Conservation (phyloP, 805 yeast species). For the Wickerhamiella sergipiensis region DNA sequence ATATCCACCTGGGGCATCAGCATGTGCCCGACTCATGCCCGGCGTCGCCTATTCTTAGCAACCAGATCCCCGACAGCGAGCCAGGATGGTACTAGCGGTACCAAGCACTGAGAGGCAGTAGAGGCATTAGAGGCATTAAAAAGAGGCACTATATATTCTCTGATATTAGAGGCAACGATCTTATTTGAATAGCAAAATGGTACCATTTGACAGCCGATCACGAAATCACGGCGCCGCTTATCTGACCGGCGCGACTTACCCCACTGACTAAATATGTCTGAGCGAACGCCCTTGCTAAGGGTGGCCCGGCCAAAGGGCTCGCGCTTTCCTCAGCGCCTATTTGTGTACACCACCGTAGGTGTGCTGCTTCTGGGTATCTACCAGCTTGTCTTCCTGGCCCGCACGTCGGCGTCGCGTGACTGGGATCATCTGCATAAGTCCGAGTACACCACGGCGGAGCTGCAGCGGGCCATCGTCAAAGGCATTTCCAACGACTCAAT, state of each 20-base stretch:
- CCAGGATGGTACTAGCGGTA: neutral
- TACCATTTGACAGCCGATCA: neutral
- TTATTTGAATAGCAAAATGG: too few relatives aligned
- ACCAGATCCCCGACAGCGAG: neutral
- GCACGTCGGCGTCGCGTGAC: conserved; percentile 19
- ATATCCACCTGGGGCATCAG: neutral
- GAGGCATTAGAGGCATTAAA: too few relatives aligned
- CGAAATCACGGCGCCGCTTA: neutral
- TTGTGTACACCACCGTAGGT: conserved; percentile 12
- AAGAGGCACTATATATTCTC: too few relatives aligned
- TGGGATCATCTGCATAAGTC: conserved; percentile 17
- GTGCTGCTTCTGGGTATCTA: conserved; percentile 12
- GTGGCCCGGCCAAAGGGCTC: neutral
- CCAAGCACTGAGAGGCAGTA: too few relatives aligned
- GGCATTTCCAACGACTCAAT: conserved; percentile 8
- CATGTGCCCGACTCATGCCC: neutral
- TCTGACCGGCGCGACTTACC: neutral
- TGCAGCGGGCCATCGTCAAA: conserved; percentile 7
- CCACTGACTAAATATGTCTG: neutral
- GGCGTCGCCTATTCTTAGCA: neutral
- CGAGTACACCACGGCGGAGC: conserved; percentile 8
- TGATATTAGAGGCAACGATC: too few relatives aligned
- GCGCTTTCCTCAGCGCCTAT: conserved; percentile 17
- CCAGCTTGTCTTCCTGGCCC: conserved; percentile 18
- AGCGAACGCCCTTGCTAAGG: neutral